These are phyloP conservation scores for Geotrichum phurueaensis DNA, from an alignment of 1,139 yeast species.

Conservation along the genomic window DNA sequence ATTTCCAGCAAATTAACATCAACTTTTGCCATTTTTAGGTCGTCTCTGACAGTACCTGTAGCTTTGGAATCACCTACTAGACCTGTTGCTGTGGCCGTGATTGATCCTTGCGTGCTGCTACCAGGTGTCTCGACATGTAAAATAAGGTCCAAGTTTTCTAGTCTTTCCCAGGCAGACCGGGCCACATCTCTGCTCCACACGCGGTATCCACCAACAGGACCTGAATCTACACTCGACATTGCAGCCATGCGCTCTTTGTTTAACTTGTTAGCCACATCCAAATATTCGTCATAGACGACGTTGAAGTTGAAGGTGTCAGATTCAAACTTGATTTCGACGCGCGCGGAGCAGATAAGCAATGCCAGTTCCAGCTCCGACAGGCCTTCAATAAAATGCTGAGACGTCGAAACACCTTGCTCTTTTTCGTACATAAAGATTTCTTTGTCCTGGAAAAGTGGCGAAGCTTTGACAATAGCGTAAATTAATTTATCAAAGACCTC, in stretches of 20 bases:
- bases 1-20: slow-evolving; percentile 35
- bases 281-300: slow-evolving; percentile 71
- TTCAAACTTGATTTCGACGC: slow-evolving; percentile 58
- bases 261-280: slow-evolving; percentile 45
- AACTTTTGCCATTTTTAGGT: slow-evolving; percentile 33
- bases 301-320: slow-evolving; percentile 57
- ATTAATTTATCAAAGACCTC: slow-evolving; percentile 50
- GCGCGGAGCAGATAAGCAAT: slow-evolving; percentile 64
- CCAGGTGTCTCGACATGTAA: slow-evolving; percentile 22
- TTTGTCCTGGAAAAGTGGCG: slow-evolving; percentile 34
- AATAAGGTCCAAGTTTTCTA: slow-evolving; percentile 31
- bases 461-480: slow-evolving; percentile 41
- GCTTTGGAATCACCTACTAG: slow-evolving; percentile 8
- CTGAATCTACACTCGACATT: slow-evolving; percentile 22
- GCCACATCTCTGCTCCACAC: slow-evolving; percentile 34
- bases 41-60: slow-evolving; percentile 24
- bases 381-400: slow-evolving; percentile 36
- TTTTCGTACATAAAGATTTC: slow-evolving; percentile 29
- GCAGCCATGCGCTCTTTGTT: slow-evolving; percentile 40
- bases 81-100: slow-evolving; percentile 4
- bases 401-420: slow-evolving; percentile 32
- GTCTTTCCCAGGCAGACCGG: slow-evolving; percentile 36
- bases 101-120: slow-evolving; percentile 11
- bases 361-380: slow-evolving; percentile 66
- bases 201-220: slow-evolving; percentile 29